Evolutionary conservation across 2,329 filamentous ascomycete genomes (phyloP).

Genomic region (Fusarium sp.): DNA sequence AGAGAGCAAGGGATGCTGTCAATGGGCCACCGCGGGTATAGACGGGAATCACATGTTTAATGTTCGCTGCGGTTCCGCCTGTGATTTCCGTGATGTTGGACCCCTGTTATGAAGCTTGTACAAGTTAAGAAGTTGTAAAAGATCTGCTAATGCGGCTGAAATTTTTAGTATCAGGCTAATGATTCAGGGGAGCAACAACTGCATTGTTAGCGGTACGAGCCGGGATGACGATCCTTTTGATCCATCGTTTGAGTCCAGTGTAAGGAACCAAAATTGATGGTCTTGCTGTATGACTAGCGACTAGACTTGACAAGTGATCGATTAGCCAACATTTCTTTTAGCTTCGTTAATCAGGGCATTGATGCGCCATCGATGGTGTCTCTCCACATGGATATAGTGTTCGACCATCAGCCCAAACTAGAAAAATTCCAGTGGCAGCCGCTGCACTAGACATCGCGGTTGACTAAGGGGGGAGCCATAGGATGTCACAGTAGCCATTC

Average conservation of each 20-base stretch:
- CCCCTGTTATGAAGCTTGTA: conserved; percentile 16
- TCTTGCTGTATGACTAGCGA: neutral
- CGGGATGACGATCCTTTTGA: neutral
- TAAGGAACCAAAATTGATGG: neutral
- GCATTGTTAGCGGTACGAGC: neutral
- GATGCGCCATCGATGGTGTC: no score
- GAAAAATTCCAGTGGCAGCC: neutral
- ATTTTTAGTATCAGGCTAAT: conserved; percentile 7
- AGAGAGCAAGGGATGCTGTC: no score
- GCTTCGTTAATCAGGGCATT: no score
- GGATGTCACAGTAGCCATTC: neutral
- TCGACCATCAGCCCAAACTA: no score
- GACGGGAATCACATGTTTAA: neutral
- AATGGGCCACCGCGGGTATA: neutral
- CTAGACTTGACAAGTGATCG: neutral
- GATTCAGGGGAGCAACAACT: neutral
- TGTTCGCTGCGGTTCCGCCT: neutral
- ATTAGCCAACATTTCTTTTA: no score
- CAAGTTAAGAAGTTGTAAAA: conserved; percentile 6
- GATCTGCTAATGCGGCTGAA: neutral
- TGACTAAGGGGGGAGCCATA: neutral
- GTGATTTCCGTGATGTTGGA: neutral
- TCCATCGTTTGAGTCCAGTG: neutral
- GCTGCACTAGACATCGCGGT: neutral
- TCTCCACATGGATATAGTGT: no score